Conservation (phyloP, 352 stramenopile species). For the Pythium rishiriense region DNA sequence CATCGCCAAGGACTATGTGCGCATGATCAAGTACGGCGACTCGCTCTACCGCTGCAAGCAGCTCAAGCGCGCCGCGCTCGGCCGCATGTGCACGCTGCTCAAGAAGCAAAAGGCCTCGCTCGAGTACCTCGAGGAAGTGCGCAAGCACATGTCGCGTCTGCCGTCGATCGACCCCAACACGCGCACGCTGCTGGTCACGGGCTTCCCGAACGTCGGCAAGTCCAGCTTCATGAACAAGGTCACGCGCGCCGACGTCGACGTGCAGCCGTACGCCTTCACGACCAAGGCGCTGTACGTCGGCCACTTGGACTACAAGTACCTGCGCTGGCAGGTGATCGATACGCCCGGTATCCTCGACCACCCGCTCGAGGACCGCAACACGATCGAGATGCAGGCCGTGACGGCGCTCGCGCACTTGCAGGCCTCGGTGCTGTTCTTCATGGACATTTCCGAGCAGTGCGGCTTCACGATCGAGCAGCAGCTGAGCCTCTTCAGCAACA, state of each 20-base stretch:
- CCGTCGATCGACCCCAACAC: conserved; percentile 99
- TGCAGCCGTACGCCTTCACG: conserved; percentile 99
- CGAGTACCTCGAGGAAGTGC: conserved; percentile 96
- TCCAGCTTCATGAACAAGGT: conserved; percentile 99
- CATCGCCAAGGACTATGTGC: conserved; percentile 98
- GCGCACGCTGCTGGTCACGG: conserved; percentile 97
- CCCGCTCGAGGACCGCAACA: conserved; percentile 99
- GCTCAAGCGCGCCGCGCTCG: conserved; percentile 99
- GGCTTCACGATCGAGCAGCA: conserved; percentile 99
- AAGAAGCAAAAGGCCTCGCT: conserved; percentile 99
- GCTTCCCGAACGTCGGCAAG: conserved; percentile 99
- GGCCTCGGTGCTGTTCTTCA: conserved; percentile 99
- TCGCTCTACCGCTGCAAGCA: conserved; percentile 99
- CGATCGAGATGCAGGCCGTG: conserved; percentile 99
- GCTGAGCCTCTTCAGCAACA: conserved; percentile 96
- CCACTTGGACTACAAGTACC: conserved; percentile 99
- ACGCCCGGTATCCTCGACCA: conserved; percentile 99
- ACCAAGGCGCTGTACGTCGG: conserved; percentile 99
- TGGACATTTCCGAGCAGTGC: conserved; percentile 99
- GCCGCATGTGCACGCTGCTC: conserved; percentile 99
- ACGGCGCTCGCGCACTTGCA: conserved; percentile 99
- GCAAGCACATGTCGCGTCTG: conserved; percentile 98
- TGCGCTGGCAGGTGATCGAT: conserved; percentile 99
- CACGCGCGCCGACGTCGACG: conserved; percentile 98
- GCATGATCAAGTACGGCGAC: conserved; percentile 99